Conservation (phyloP, 2,329 filamentous ascomycete genomes). For the Trichoderma simmonsii region DNA sequence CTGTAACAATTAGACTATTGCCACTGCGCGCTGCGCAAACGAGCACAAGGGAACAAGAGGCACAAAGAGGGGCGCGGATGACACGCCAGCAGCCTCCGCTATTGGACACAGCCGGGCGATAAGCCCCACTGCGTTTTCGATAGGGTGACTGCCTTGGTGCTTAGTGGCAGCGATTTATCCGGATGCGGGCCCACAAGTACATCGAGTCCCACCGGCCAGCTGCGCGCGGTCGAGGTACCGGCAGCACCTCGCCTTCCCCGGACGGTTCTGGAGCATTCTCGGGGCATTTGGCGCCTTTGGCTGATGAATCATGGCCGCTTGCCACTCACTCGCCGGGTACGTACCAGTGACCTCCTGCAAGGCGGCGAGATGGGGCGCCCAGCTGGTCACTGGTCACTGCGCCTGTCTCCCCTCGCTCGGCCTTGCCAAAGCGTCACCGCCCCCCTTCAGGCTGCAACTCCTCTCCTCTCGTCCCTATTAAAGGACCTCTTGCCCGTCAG, state of each 20-base stretch:
- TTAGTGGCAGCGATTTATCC: constrained; percentile 2
- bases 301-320: constrained; percentile 35
- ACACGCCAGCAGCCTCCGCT: constrained; percentile 2
- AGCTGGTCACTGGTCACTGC: constrained; percentile 31
- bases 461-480: constrained; percentile 26
- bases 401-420: constrained; percentile 29
- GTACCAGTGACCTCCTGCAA: constrained; percentile 6
- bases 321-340: constrained; percentile 1
- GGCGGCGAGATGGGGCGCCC: background rate
- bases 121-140: constrained; percentile 22
- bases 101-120: background rate
- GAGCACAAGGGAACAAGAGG: background rate
- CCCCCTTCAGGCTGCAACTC: constrained; percentile 23
- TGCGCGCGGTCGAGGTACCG: constrained; percentile 23
- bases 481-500: constrained; percentile 28
- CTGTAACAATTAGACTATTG: background rate
- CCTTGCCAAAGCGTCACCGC: constrained; percentile 22
- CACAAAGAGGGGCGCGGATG: constrained; percentile 4
- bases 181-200: constrained; percentile 24
- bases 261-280: constrained; percentile 41
- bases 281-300: constrained; percentile 33
- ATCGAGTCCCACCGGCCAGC: background rate
- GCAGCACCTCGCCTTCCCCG: constrained; percentile 26
- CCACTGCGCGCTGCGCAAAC: background rate
- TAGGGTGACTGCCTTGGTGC: constrained; percentile 1